Base-by-base conservation (phyloP, 345 rosid genomes). In the Sisymbrium irio region DNA sequence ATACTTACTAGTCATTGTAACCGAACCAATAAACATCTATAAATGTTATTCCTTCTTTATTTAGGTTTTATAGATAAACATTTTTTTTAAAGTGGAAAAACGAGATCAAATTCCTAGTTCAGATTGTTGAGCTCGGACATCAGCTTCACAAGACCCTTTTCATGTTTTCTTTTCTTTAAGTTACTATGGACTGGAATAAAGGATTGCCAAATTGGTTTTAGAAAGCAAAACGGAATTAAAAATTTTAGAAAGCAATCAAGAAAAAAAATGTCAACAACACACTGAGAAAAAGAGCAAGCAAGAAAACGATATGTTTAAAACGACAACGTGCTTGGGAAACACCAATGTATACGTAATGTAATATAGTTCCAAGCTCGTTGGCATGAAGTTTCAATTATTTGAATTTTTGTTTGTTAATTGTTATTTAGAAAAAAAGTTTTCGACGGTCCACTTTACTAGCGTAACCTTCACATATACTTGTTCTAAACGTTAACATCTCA, bases 391-490 rank as follows among this genome's bases (percentile, higher is more conserved):
- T 68, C 53, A 58, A 28, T 32, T 37, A 1, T 20, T 7, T 40
- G 9, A 3, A 12, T 11, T 27, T 15, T 19, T n/a, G 3, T 59
- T 65, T 62, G 37, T 3, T 51, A 8, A 5, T 32, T 1, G 28
- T 27, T 27, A 27, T 27, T 27, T 10, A 1, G 6, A 44, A 35
- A 28, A n/a, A 50, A 7, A 53, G 27, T 62, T 61, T 69, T 49
- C 20, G 13, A 70, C 79, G 79, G 79, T 76, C 71, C 45, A 46
- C 27, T 54, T 70, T 63, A 39, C 62, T 76, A 63, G 54, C 76
- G 79, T 76, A 76, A 44, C 39, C 60, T 44, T 76, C 9, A 19
- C 49, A 68, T 15, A 55, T 15, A 69, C 71, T 55, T 62, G 39
- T 63, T 44, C 10, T 46, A 69, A 69, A 76, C 76, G 79, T 76